Evolutionary conservation across 176 grass and related monocot species (phyloP), one percentile per base, ranked within the genome.

Genomic region (Oryza glaberrima): DNA sequence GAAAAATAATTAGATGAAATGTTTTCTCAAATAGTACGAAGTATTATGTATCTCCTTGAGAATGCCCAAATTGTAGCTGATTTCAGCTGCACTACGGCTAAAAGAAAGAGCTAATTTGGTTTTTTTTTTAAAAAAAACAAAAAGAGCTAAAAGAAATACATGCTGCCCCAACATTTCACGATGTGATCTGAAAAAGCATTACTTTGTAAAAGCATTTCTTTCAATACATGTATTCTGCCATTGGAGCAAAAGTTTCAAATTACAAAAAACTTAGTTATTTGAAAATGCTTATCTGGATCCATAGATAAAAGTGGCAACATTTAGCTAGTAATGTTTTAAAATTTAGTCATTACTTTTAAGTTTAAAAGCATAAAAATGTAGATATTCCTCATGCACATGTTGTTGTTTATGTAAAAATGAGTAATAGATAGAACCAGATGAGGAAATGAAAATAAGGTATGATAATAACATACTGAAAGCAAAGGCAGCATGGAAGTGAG

Each of bases 401-500:
- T 60, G 16, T 30, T 83, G 4, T 63, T 6, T 16, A 49, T 1
- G 5, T 32, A 40, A 78, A 44, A 16, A 43, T 70, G 16, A 58
- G 58, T 41, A 1, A 17, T 49, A n/a, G 14, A 67, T 44, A 79
- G 14, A 7, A 32, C 15, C 1, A 58, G 0, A 1, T 41, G 13
- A 49, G 19, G 15, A 72, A 69, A 49, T 28, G 13, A 52, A 69
- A 83, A 82, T 9, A 22, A 75, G 47, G 15, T 32, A 13, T 19
- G 47, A 56, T 43, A 68, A 56, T 43, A 68, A 81, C 91, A 74
- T 90, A 98, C 96, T 51, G 91, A 92, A 72, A 98, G 96, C 49
- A 95, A 86, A 89, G 93, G 91, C 30, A 98, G 78, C 88, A 98
- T 87, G 78, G 89, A 94, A 84, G 91, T 90, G 69, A 98, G 93